Evolutionary conservation across 202 grass and related monocot genomes (phyloP).

Genomic region (Carex sylvatica): DNA sequence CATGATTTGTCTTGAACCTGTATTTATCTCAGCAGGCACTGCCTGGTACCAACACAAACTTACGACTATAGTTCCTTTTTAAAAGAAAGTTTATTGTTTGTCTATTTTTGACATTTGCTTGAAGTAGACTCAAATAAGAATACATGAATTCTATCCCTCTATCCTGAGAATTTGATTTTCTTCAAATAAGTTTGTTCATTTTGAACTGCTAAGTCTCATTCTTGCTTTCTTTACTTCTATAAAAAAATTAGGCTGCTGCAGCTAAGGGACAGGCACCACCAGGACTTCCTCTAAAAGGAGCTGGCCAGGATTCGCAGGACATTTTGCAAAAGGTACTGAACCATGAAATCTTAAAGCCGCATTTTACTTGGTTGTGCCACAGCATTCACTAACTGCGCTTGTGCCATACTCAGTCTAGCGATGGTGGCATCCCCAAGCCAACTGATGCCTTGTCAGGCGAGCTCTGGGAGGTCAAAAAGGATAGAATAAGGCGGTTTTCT

Average conservation of each 20-base stretch:
- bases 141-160: not conserved
- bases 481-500: constrained; percentile 75
- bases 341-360: constrained; percentile 20
- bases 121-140: not conserved
- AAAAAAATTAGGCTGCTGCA: constrained; percentile 67
- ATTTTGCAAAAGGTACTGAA: constrained; percentile 50
- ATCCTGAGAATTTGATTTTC: not conserved
- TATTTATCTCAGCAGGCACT: not conserved
- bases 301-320: constrained; percentile 67
- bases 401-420: constrained; percentile 39
- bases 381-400: constrained; percentile 18
- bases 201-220: constrained; percentile 2
- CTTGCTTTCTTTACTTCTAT: constrained; percentile 34
- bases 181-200: not conserved
- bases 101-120: not conserved
- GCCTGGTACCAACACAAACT: not conserved
- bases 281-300: constrained; percentile 89
- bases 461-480: constrained; percentile 85
- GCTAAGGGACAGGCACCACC: constrained; percentile 76
- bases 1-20: not conserved
- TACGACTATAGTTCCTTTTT: not conserved
- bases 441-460: constrained; percentile 97
- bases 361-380: constrained; percentile 26
- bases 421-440: constrained; percentile 68
- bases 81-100: not conserved